Conservation (phyloP, 2,329 filamentous ascomycete species). For the Emergomyces africanus region DNA sequence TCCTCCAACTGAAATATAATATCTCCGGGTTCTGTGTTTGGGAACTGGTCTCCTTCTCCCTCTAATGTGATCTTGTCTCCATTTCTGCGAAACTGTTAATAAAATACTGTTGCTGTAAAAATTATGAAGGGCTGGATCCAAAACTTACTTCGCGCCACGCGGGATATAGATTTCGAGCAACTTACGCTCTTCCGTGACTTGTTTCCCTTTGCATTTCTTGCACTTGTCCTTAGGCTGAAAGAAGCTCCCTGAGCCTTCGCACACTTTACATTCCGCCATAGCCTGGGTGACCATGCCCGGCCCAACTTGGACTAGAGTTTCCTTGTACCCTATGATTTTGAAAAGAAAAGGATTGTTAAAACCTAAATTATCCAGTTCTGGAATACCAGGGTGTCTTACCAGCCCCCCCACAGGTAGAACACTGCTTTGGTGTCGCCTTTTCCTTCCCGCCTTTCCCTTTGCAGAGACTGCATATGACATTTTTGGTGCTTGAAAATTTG, state of each 20-base stretch:
- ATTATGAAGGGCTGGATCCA: background rate
- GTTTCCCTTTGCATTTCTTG: slow-evolving; percentile 96
- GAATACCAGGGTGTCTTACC: slow-evolving; percentile 32
- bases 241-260: slow-evolving; percentile 70
- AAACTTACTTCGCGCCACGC: slow-evolving; percentile 54
- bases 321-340: slow-evolving; percentile 44
- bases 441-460: slow-evolving; percentile 85
- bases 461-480: slow-evolving; percentile 75
- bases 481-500: slow-evolving; percentile 91
- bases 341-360: slow-evolving; percentile 1
- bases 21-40: slow-evolving; percentile 79
- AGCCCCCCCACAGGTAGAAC: slow-evolving; percentile 70
- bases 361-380: background rate
- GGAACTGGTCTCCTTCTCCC: slow-evolving; percentile 86
- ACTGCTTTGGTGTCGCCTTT: slow-evolving; percentile 72
- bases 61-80: slow-evolving; percentile 83
- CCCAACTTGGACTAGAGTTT: slow-evolving; percentile 70
- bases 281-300: slow-evolving; percentile 76
- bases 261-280: slow-evolving; percentile 67
- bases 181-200: slow-evolving; percentile 79
- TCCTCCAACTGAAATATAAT: slow-evolving; percentile 84
- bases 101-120: background rate
- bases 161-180: slow-evolving; percentile 94
- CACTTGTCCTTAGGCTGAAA: slow-evolving; percentile 96
- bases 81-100: slow-evolving; percentile 27